A percentile compares a stretch with the other conserved stretches of the same genome.
Evolutionary conservation across 495 filamentous ascomycete species (phyloP).

Genomic region (Xylaria grammica): DNA sequence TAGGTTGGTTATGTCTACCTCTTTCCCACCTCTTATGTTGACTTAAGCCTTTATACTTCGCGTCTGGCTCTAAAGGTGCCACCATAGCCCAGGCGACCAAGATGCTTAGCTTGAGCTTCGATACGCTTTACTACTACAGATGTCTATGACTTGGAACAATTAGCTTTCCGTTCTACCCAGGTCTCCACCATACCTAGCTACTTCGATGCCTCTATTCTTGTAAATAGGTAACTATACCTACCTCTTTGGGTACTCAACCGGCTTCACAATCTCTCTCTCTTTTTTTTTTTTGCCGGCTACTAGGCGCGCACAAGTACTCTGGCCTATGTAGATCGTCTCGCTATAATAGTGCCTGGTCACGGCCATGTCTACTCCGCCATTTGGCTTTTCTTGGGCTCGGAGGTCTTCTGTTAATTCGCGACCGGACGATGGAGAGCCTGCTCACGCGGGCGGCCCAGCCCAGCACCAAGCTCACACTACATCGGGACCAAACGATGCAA

Average conservation of each 20-base stretch:
- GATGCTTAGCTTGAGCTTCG: constrained; percentile 8
- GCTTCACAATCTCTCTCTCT: no score
- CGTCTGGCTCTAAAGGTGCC: neutral
- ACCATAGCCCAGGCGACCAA: neutral
- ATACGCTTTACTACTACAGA: neutral
- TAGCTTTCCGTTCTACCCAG: neutral
- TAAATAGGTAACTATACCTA: neutral
- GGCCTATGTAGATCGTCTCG: constrained; percentile 8
- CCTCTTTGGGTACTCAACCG: neutral
- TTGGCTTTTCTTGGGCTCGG: constrained; percentile 46
- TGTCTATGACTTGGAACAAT: neutral
- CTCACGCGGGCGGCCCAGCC: constrained; percentile 22
- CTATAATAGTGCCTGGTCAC: constrained; percentile 8
- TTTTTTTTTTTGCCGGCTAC: neutral
- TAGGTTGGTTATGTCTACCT: neutral
- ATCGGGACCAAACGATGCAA: constrained; percentile 32
- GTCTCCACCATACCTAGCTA: neutral
- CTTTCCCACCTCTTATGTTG: neutral
- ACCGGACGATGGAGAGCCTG: constrained; percentile 34
- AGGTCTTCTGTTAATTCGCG: constrained; percentile 42
- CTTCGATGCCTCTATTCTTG: neutral
- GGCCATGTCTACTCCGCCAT: constrained; percentile 43
- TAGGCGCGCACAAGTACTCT: neutral
- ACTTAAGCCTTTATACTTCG: neutral
- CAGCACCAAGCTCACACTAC: constrained; percentile 26